Evolutionary conservation across 805 yeast genomes (phyloP).

Genomic region (Scheffersomyces spartinae): DNA sequence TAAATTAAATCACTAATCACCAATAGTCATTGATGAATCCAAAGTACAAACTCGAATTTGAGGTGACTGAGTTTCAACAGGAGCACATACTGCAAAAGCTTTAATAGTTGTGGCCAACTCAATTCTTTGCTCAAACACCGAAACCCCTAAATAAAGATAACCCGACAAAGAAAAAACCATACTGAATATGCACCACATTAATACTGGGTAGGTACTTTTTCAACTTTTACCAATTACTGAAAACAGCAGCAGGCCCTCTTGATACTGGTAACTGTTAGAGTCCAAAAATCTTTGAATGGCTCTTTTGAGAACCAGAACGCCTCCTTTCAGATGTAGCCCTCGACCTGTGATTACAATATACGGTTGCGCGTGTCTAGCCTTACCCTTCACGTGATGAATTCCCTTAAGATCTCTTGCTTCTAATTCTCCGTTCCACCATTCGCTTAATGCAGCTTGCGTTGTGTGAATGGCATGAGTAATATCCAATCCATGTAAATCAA

Average conservation of each 20-base stretch:
- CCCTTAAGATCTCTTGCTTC: slow-evolving; percentile 29
- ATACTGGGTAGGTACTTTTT: no score
- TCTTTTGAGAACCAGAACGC: slow-evolving; percentile 36
- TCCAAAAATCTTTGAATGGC: slow-evolving; percentile 30
- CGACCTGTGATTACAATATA: slow-evolving; percentile 51
- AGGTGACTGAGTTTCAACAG: no score
- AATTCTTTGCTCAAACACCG: no score
- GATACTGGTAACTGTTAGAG: slow-evolving; percentile 26
- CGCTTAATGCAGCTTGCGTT: slow-evolving; percentile 20
- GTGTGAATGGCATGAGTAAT: slow-evolving; percentile 36
- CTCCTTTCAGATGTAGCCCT: slow-evolving; percentile 57
- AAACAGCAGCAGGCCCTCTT: slow-evolving; percentile 35
- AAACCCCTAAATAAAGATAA: no score
- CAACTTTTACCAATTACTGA: slow-evolving; percentile 31
- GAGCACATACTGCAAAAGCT: no score
- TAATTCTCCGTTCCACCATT: slow-evolving; percentile 59
- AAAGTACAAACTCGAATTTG: no score
- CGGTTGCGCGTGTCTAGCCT: slow-evolving; percentile 30
- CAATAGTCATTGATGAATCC: no score
- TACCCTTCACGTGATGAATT: slow-evolving; percentile 15
- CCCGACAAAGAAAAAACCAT: no score
- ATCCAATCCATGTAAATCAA: slow-evolving; percentile 50
- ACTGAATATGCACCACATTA: no score
- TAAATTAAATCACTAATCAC: no score
- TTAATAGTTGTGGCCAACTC: no score